These are phyloP conservation scores for Garcia nutans DNA, from an alignment of 345 rosid genomes.

Conservation along the genomic window DNA sequence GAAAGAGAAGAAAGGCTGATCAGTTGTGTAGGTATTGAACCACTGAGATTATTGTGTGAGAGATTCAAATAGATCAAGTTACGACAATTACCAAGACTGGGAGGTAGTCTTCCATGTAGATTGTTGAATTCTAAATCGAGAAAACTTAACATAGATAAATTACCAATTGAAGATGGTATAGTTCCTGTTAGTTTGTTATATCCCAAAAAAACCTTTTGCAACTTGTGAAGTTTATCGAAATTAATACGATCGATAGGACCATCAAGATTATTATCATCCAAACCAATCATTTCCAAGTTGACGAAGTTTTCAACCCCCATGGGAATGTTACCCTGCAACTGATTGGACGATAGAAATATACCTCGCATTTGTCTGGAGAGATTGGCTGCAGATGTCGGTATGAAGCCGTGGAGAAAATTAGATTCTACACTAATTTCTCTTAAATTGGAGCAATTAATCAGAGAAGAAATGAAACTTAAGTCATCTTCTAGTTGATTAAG, in stretches of 20 bases:
- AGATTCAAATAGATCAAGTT: slow-evolving; percentile 4
- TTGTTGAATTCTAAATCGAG: slow-evolving; percentile 19
- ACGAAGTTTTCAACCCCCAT: slow-evolving; percentile 19
- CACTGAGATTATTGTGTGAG: background rate
- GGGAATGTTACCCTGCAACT: slow-evolving; percentile 21
- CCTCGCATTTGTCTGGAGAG: slow-evolving; percentile 2
- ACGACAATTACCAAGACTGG: slow-evolving; percentile 22
- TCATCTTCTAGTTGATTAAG: slow-evolving; percentile 7
- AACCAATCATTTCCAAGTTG: background rate
- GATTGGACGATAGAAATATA: background rate
- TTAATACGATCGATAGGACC: background rate
- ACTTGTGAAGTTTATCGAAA: slow-evolving; percentile 13
- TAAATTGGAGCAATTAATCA: background rate
- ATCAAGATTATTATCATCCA: slow-evolving; percentile 6
- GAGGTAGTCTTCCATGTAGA: slow-evolving; percentile 30
- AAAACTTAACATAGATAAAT: slow-evolving; percentile 14
- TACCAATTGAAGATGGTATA: slow-evolving; percentile 30
- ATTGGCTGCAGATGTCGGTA: slow-evolving; percentile 12
- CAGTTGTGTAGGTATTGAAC: background rate
- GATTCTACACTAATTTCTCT: background rate
- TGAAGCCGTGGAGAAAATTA: slow-evolving; percentile 2
- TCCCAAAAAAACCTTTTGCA: slow-evolving; percentile 5
- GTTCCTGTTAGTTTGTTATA: slow-evolving; percentile 10
- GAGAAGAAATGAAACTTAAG: slow-evolving; percentile 8
- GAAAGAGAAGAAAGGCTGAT: background rate